Conservation (phyloP, 1,139 yeast species). For the Suzukiozyma palmioleophila region DNA sequence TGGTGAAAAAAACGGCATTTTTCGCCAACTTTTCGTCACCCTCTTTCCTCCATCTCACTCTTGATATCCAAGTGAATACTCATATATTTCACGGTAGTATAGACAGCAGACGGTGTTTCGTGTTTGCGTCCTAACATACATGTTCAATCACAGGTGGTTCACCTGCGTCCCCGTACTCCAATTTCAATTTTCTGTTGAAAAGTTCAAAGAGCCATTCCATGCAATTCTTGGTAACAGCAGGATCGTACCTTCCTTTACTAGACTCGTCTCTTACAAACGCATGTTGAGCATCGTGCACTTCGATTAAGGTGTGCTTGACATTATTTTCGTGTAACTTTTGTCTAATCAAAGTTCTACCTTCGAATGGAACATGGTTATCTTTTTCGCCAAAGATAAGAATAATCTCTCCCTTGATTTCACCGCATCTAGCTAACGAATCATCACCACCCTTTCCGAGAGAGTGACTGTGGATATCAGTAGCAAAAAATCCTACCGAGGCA, state of each 20-base stretch:
- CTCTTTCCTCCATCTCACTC: no score
- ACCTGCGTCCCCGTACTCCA: conserved; percentile 63
- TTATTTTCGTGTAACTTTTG: conserved; percentile 53
- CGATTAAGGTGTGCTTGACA: conserved; percentile 66
- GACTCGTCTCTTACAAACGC: conserved; percentile 78
- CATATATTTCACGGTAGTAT: no score
- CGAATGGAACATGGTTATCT: conserved; percentile 78
- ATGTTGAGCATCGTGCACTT: conserved; percentile 72
- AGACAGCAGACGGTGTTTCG: no score
- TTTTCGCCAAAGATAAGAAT: conserved; percentile 72
- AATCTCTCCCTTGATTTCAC: conserved; percentile 55
- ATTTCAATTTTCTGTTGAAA: conserved; percentile 63
- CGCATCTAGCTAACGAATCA: conserved; percentile 57
- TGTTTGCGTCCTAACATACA: conserved; percentile 62
- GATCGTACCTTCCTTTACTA: conserved; percentile 76
- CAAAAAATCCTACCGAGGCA: conserved; percentile 74
- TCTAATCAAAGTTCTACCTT: conserved; percentile 71
- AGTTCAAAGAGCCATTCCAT: conserved; percentile 65
- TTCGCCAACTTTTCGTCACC: no score
- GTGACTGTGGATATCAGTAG: conserved; percentile 72
- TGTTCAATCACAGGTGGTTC: conserved; percentile 49
- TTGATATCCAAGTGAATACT: no score
- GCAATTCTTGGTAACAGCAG: conserved; percentile 67
- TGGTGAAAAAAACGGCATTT: no score
- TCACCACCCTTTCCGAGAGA: conserved; percentile 65